A percentile compares a stretch with the other conserved stretches of the same genome.
Conservation (phyloP, 1,284 basidiomycete species). For the Pholiota adiposa region DNA sequence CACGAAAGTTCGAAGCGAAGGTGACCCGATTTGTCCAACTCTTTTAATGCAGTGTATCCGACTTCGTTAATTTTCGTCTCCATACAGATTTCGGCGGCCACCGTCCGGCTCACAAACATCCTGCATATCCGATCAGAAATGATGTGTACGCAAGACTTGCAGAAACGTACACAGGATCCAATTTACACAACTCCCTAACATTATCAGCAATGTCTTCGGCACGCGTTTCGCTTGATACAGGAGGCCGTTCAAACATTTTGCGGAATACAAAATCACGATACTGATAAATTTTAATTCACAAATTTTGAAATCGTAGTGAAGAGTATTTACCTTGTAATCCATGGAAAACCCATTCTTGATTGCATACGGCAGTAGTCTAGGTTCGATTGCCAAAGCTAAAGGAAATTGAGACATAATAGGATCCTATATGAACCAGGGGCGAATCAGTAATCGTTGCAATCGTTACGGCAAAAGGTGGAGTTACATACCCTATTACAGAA, state of each 20-base stretch:
- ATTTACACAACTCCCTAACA: constrained; percentile 66
- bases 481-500: constrained; percentile 64
- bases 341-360: constrained; percentile 73
- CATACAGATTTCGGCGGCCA: constrained; percentile 80
- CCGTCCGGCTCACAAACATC: constrained; percentile 79
- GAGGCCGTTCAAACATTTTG: constrained; percentile 75
- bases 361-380: constrained; percentile 71
- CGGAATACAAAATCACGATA: constrained; percentile 82
- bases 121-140: constrained; percentile 37
- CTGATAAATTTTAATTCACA: constrained; percentile 37
- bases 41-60: constrained; percentile 68
- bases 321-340: constrained; percentile 63
- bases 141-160: constrained; percentile 9
- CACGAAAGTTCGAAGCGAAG: constrained; percentile 66
- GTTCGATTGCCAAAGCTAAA: constrained; percentile 73
- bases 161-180: constrained; percentile 61
- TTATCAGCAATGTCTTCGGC: constrained; percentile 68
- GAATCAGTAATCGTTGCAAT: constrained; percentile 6
- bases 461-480: constrained; percentile 6
- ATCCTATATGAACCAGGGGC: constrained; percentile 47
- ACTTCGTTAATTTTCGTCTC: constrained; percentile 70
- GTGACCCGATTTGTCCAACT: constrained; percentile 61
- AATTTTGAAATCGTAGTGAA: neutral
- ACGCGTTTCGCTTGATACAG: constrained; percentile 50
- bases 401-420: constrained; percentile 78